Base-by-base conservation (phyloP, 441 rosid genomes). In the Rhodomyrtus psidioides region DNA sequence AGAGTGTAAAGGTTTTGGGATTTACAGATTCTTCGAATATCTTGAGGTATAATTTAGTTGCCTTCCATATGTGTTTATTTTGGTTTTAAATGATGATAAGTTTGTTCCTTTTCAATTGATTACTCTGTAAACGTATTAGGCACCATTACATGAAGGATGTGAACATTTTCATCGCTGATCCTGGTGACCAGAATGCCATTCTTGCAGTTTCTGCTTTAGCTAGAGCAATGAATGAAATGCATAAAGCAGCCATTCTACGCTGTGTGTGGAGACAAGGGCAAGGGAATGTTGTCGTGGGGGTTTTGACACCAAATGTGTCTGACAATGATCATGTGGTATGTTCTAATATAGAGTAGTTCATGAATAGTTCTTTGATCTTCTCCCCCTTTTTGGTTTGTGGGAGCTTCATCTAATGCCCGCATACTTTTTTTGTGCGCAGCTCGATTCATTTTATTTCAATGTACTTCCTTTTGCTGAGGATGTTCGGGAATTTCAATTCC, bases 221-320 rank as follows among this genome's bases (percentile, higher is more conserved):
- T n/a, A 93, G 97, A 91, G 99, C 97, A 87, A 95, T 95, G 99
- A 94, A 91, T 89, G 93, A 94, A 92, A 88, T 90, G 92, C 92
- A 93, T 86, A 94, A 90, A 88, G 97, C 95, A 83, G 97, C 98
- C 82, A 94, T 97, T 87, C 83, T 95, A 87, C 98, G 99, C 26
- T 97, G 99, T 89, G 99, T 95, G 87, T 97, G 99, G 99, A 94
- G 97, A 91, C 95, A 95, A 83, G 97, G 97, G 83, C 97, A 92
- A 87, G 91, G 92, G 58, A 95, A 84, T 85, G 98, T 95, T 53
- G 95, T 93, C 86, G 88, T 96, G 88, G 99, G 99, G 58, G 93
- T 93, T 89, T 90, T 97, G 91, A 94, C 95, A 81, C 97, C 99
- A 83, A 94, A 94, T 85, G 83, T 96, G 28, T 94, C 98, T 85